phyloP scores from a whole-genome alignment of 257 asterid species.

The Ligustrum vulgare region DNA sequence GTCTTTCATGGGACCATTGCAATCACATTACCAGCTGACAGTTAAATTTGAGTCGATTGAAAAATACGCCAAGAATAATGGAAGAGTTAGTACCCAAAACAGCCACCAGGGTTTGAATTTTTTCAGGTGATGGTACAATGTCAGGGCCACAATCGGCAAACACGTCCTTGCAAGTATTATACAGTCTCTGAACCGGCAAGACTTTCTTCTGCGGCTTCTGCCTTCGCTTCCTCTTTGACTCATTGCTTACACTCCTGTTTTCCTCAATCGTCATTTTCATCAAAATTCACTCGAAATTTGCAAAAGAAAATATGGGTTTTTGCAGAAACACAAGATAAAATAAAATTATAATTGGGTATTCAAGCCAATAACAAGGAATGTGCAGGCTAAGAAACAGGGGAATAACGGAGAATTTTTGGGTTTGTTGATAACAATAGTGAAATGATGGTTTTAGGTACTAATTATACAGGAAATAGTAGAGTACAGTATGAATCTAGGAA shows the following conservation, averaged over 20 bases:
- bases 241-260: constrained; percentile 44
- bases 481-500: constrained; percentile 3
- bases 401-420: neutral
- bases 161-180: constrained; percentile 68
- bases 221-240: constrained; percentile 48
- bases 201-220: constrained; percentile 46
- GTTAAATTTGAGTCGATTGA: neutral
- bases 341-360: neutral
- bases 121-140: constrained; percentile 70
- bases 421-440: neutral
- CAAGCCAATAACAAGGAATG: neutral
- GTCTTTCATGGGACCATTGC: neutral
- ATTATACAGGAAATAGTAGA: neutral
- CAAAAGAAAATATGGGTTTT: constrained; percentile 19
- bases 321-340: constrained; percentile 2
- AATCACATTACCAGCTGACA: neutral
- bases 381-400: neutral
- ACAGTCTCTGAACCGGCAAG: constrained; percentile 62
- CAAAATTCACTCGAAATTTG: neutral
- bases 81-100: constrained; percentile 55
- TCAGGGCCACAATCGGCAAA: constrained; percentile 86
- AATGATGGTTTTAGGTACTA: neutral
- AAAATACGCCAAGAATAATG: neutral
- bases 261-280: constrained; percentile 70
- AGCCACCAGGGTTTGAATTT: constrained; percentile 59